A percentile compares a stretch with the other conserved stretches of the same genome.
Conservation (phyloP, 441 rosid species). For the Isatis lusitanica region DNA sequence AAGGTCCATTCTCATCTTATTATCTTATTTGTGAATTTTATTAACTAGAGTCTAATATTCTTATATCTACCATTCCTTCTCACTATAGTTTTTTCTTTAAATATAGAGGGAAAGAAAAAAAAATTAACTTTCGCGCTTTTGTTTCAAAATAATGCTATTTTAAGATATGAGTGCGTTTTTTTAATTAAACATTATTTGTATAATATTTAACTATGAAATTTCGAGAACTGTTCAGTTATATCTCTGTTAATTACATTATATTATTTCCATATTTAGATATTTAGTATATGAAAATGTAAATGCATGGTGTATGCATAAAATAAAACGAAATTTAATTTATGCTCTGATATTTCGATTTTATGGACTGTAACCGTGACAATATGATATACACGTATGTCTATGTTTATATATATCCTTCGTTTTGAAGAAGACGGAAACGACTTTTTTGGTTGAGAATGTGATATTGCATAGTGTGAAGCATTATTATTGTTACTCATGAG, state of each 20-base stretch:
- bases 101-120: neutral
- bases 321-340: neutral
- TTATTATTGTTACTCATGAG: conserved; percentile 38
- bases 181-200: neutral
- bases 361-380: neutral
- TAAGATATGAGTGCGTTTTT: neutral
- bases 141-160: neutral
- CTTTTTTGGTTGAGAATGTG: conserved; percentile 33
- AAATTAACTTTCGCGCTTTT: neutral
- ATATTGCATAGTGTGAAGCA: conserved; percentile 34
- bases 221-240: neutral
- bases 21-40: neutral
- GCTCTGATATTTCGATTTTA: neutral
- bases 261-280: neutral
- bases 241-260: neutral
- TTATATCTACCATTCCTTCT: neutral
- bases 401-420: conserved; percentile 26
- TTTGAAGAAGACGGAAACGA: conserved; percentile 32
- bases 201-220: neutral
- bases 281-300: neutral
- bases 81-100: neutral
- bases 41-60: neutral
- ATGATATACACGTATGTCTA: neutral
- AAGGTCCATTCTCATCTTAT: conserved; percentile 22
- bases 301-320: neutral